phyloP scores from a whole-genome alignment of 768 basidiomycete genomes.

The Tulasnella sp. region DNA sequence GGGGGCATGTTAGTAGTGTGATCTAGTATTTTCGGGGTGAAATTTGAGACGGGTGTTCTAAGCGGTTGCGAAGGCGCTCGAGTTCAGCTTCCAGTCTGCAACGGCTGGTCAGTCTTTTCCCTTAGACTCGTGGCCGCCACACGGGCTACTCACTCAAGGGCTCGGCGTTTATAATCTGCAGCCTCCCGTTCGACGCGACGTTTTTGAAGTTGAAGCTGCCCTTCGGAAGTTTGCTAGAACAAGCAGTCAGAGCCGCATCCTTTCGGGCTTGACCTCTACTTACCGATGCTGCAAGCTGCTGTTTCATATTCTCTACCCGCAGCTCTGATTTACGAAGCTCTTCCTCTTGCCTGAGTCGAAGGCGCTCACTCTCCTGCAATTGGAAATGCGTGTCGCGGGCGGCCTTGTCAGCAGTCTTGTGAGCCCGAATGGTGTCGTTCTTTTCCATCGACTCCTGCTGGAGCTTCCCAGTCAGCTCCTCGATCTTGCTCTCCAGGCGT shows the following conservation, averaged over 20 bases:
- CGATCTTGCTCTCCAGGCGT: slow-evolving; percentile 69
- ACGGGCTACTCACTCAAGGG: slow-evolving; percentile 58
- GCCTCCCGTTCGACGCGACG: slow-evolving; percentile 78
- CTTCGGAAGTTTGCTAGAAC: slow-evolving; percentile 66
- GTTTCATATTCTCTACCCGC: slow-evolving; percentile 61
- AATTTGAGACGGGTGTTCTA: slow-evolving; percentile 54
- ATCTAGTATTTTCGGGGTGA: slow-evolving; percentile 11
- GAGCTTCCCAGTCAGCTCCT: slow-evolving; percentile 68
- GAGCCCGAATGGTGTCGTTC: slow-evolving; percentile 42
- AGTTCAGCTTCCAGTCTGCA: slow-evolving; percentile 65
- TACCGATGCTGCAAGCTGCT: slow-evolving; percentile 65
- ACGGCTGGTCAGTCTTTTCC: slow-evolving; percentile 3
- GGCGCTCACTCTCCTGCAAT: slow-evolving; percentile 64
- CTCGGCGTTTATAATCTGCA: slow-evolving; percentile 69
- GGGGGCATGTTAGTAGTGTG: neutral
- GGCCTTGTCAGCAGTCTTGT: slow-evolving; percentile 53
- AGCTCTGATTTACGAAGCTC: slow-evolving; percentile 63
- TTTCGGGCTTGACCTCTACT: slow-evolving; percentile 40
- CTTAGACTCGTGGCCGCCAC: neutral
- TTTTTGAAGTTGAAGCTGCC: slow-evolving; percentile 67
- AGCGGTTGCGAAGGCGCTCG: slow-evolving; percentile 59
- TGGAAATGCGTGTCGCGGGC: slow-evolving; percentile 59
- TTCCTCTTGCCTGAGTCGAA: slow-evolving; percentile 64
- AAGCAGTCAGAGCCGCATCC: slow-evolving; percentile 21
- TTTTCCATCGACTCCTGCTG: slow-evolving; percentile 57